Evolutionary conservation across 1,284 basidiomycete genomes (phyloP).

Genomic region (Puccinia hordei): DNA sequence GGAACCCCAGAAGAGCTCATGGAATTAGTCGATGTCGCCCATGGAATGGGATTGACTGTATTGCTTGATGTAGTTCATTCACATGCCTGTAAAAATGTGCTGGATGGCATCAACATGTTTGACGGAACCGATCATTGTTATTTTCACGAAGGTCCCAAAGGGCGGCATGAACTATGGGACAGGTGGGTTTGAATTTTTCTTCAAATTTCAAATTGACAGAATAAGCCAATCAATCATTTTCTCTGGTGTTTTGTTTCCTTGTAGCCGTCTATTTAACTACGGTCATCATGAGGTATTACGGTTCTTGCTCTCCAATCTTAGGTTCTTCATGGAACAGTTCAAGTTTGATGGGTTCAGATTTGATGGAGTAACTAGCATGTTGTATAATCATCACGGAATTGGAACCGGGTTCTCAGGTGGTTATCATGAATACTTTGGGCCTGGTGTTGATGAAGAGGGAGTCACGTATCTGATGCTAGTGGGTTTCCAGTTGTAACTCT

Average conservation of each 20-base stretch:
- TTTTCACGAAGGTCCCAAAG: constrained; percentile 89
- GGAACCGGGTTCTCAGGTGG: constrained; percentile 95
- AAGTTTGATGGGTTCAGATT: constrained; percentile 97
- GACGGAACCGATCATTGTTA: constrained; percentile 95
- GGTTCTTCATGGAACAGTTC: constrained; percentile 94
- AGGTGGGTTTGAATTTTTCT: constrained; percentile 56
- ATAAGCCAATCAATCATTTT: not conserved
- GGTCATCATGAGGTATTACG: constrained; percentile 88
- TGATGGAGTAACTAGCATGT: constrained; percentile 98
- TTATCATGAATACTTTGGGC: constrained; percentile 96
- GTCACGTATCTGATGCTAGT: constrained; percentile 96
- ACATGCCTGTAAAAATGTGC: constrained; percentile 95
- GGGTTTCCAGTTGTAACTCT: constrained; percentile 59
- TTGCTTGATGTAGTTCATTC: constrained; percentile 96
- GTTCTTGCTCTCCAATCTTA: constrained; percentile 89
- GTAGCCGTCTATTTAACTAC: constrained; percentile 88
- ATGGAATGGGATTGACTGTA: constrained; percentile 87
- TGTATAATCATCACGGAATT: constrained; percentile 96
- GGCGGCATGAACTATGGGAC: constrained; percentile 95
- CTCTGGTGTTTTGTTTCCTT: not conserved
- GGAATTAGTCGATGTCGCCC: constrained; percentile 90
- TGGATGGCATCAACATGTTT: constrained; percentile 92
- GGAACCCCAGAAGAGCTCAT: constrained; percentile 90
- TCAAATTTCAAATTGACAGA: not conserved
- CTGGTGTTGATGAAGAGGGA: constrained; percentile 78